phyloP scores from a whole-genome alignment of 176 grass and related monocot species.

The Oryza punctata region DNA sequence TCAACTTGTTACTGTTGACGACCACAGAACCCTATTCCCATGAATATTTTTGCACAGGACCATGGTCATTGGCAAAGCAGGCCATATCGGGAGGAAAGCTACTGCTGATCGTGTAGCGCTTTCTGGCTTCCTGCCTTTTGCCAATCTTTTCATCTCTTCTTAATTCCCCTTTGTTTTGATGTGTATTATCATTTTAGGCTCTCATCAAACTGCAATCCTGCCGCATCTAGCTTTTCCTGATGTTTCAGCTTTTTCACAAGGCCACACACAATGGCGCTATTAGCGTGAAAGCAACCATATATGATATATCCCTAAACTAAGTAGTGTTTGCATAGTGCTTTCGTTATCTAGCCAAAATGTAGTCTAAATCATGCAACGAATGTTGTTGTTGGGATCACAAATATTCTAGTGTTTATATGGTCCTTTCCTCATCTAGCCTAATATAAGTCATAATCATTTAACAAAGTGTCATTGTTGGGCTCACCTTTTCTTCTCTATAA shows the following conservation, averaged over 20 bases:
- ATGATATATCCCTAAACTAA: not conserved
- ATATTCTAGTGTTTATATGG: not conserved
- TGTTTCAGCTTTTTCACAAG: not conserved
- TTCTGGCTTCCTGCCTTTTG: not conserved
- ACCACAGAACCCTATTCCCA: constrained; percentile 21
- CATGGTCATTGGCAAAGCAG: not conserved
- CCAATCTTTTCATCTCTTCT: not conserved
- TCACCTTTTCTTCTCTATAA: not conserved
- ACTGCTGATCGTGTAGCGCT: constrained; percentile 10
- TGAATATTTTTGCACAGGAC: constrained; percentile 19
- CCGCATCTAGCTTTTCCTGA: not conserved
- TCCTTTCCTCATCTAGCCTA: not conserved
- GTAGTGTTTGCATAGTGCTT: not conserved
- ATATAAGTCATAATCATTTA: not conserved
- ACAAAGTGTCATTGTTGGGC: not conserved
- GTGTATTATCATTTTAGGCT: not conserved
- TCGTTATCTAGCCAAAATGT: not conserved
- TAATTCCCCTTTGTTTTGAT: constrained; percentile 7
- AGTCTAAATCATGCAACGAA: not conserved
- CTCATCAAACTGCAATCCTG: not conserved
- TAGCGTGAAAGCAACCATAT: not conserved
- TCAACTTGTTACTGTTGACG: constrained; percentile 25
- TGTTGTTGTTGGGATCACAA: not conserved
- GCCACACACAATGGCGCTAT: not conserved
- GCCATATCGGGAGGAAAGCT: not conserved